These are phyloP conservation scores for Triglochin maritima DNA, from an alignment of 106 monocot species.

Conservation along the genomic window DNA sequence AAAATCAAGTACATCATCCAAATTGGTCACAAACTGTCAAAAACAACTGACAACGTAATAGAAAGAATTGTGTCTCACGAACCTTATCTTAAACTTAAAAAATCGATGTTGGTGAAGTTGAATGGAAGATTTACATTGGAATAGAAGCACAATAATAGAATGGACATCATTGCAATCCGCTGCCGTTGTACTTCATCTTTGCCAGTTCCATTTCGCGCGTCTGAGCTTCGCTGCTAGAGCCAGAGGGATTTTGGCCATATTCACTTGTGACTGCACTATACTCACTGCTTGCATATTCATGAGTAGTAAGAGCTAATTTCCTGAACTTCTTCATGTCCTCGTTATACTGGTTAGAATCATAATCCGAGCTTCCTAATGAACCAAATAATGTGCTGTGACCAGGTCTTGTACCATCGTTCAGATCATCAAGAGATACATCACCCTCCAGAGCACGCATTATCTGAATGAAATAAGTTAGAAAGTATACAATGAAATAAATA, in stretches of 20 bases:
- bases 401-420: conserved; percentile 10
- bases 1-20: too few relatives aligned
- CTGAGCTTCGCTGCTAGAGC: conserved; percentile 10
- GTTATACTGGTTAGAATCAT: conserved; percentile 13
- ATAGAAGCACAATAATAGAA: too few relatives aligned
- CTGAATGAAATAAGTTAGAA: too few relatives aligned
- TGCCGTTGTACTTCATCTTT: conserved; percentile 5
- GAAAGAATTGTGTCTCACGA: too few relatives aligned
- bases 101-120: too few relatives aligned
- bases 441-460: conserved; percentile 12
- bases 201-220: conserved; percentile 5
- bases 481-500: too few relatives aligned
- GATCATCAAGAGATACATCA: conserved; percentile 13
- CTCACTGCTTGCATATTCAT: conserved; percentile 9
- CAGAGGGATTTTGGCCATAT: conserved; percentile 7
- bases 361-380: conserved; percentile 9
- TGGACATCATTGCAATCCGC: too few relatives aligned
- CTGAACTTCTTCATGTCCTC: conserved; percentile 19
- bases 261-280: conserved; percentile 12
- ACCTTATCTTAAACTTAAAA: too few relatives aligned
- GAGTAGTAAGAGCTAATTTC: conserved; percentile 7
- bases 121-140: too few relatives aligned
- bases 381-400: conserved; percentile 14
- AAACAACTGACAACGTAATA: too few relatives aligned
- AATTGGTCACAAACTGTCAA: too few relatives aligned